phyloP scores from a whole-genome alignment of 345 rosid genomes.

The Camelina hispida region DNA sequence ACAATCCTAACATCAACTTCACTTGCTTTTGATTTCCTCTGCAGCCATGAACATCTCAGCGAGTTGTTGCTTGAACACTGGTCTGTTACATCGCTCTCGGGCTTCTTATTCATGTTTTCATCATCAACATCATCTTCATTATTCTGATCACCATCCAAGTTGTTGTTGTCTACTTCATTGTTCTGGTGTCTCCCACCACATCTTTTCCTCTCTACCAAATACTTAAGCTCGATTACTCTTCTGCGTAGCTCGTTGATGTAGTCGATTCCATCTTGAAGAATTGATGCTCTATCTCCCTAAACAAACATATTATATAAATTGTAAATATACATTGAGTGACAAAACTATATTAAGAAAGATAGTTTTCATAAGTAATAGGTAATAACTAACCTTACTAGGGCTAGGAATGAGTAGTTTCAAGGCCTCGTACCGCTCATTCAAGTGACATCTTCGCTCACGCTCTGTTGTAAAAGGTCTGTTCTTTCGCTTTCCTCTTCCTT shows the following conservation, averaged over 20 bases:
- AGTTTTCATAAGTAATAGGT: neutral
- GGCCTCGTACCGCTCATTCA: constrained; percentile 62
- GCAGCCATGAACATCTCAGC: constrained; percentile 84
- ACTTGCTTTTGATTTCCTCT: constrained; percentile 81
- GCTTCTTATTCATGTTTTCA: constrained; percentile 53
- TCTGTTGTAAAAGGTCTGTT: constrained; percentile 70
- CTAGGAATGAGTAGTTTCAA: constrained; percentile 71
- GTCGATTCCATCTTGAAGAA: constrained; percentile 78
- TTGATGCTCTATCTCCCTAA: constrained; percentile 82
- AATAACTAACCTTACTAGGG: constrained; percentile 64
- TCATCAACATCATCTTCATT: constrained; percentile 35
- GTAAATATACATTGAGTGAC: neutral
- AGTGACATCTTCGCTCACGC: constrained; percentile 67
- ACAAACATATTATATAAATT: neutral
- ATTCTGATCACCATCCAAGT: constrained; percentile 13
- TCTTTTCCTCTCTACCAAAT: constrained; percentile 78
- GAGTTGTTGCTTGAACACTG: constrained; percentile 56
- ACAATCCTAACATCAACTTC: constrained; percentile 88
- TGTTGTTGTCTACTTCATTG: constrained; percentile 51
- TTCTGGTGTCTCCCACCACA: constrained; percentile 62
- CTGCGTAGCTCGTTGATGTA: constrained; percentile 77
- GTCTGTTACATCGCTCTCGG: constrained; percentile 51
- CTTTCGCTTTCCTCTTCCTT: constrained; percentile 54
- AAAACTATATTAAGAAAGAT: neutral
- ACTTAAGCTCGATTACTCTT: constrained; percentile 72